phyloP scores from a whole-genome alignment of 257 asterid genomes.

The Jaltomata sinuosa region DNA sequence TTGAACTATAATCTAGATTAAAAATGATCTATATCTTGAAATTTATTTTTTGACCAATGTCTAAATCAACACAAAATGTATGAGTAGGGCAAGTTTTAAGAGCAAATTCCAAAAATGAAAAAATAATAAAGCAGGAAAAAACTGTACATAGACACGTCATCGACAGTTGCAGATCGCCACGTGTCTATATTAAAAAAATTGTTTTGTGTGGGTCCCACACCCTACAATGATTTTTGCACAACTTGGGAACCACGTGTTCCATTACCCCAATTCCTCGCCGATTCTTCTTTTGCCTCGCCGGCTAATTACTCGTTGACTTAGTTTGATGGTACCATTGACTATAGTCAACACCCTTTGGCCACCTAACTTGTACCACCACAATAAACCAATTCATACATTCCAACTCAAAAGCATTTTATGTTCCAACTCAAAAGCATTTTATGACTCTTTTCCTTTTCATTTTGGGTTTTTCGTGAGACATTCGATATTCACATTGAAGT shows the following conservation, averaged over 20 bases:
- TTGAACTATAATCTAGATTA: too few relatives aligned
- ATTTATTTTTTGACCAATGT: too few relatives aligned
- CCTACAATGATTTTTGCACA: background rate
- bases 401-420: background rate
- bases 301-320: constrained; percentile 4
- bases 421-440: background rate
- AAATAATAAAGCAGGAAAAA: background rate
- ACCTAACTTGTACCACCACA: background rate
- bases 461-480: too few relatives aligned
- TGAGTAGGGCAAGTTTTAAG: too few relatives aligned
- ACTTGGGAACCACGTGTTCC: constrained; percentile 14
- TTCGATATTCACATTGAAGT: too few relatives aligned
- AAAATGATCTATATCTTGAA: background rate
- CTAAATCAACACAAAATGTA: too few relatives aligned
- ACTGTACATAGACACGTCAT: background rate
- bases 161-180: background rate
- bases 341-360: background rate
- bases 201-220: background rate
- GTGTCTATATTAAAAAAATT: background rate
- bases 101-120: too few relatives aligned
- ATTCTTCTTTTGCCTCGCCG: background rate
- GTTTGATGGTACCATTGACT: background rate
- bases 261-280: background rate
- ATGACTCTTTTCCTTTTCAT: background rate
- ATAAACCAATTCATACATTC: background rate